phyloP scores from a whole-genome alignment of 345 rosid genomes.

The Aurinia saxatilis region DNA sequence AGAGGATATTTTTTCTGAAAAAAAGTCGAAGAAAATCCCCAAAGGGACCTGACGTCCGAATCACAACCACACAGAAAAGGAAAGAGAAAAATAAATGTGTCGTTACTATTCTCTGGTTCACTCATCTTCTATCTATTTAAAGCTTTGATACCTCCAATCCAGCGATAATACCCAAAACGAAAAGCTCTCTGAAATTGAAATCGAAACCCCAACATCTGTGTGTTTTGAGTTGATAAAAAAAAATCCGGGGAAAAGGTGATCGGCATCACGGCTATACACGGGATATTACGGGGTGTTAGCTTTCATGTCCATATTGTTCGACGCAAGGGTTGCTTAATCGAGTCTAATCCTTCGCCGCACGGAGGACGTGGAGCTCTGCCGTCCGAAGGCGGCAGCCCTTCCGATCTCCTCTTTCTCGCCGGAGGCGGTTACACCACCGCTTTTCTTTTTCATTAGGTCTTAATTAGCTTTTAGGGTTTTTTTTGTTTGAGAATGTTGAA shows the following conservation, averaged over 20 bases:
- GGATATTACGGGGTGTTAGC: constrained; percentile 44
- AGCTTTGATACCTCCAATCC: constrained; percentile 8
- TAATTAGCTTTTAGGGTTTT: constrained; percentile 8
- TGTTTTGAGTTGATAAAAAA: constrained; percentile 1
- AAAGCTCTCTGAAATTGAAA: not conserved
- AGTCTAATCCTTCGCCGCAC: constrained; percentile 96
- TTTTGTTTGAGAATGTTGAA: constrained; percentile 24
- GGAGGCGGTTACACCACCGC: constrained; percentile 66
- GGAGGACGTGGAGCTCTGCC: constrained; percentile 99
- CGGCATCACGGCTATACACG: constrained; percentile 99
- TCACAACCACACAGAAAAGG: not conserved
- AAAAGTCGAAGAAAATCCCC: not conserved
- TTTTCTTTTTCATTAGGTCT: constrained; percentile 8
- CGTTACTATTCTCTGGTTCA: constrained; percentile 20
- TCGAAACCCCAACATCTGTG: not conserved
- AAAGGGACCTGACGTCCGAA: not conserved
- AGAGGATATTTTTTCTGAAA: no score
- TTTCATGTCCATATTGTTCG: constrained; percentile 74
- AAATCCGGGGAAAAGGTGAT: constrained; percentile 50
- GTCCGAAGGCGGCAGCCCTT: constrained; percentile 99
- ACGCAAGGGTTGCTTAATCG: constrained; percentile 78
- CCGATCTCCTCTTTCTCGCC: constrained; percentile 98
- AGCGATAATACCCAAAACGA: not conserved
- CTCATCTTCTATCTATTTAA: constrained; percentile 40
- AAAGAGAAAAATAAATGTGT: not conserved